Conservation (phyloP, 139 green algal genomes). For the Chlamydomonas sphaeroides region DNA sequence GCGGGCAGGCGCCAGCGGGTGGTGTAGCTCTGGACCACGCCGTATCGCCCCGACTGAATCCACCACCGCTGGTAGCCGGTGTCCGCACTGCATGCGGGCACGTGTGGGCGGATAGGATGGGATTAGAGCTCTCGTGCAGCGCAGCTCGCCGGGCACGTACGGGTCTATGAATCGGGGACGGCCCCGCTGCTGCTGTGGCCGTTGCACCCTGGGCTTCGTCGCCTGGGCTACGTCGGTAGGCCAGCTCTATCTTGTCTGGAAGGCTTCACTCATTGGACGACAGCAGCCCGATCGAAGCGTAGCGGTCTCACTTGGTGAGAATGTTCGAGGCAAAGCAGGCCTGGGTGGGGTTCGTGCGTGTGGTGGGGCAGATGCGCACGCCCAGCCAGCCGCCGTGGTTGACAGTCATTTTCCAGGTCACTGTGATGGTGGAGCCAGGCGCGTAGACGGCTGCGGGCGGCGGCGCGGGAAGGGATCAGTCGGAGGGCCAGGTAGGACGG, state of each 20-base stretch:
- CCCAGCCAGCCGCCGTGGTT: slow-evolving; percentile 13
- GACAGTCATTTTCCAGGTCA: neutral
- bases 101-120: too few relatives aligned
- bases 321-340: neutral
- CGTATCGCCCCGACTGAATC: neutral
- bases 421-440: neutral
- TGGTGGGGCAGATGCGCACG: neutral
- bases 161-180: too few relatives aligned
- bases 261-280: too few relatives aligned
- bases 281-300: too few relatives aligned
- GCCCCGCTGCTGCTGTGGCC: too few relatives aligned
- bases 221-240: too few relatives aligned
- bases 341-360: neutral
- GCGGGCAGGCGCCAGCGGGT: neutral
- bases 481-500: too few relatives aligned
- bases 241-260: too few relatives aligned
- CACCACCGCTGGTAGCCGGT: neutral
- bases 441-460: neutral
- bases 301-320: neutral
- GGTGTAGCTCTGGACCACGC: neutral
- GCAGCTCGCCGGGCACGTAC: too few relatives aligned
- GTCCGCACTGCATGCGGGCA: neutral
- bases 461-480: too few relatives aligned
- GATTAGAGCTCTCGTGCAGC: too few relatives aligned
- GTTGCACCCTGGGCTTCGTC: too few relatives aligned